phyloP scores from a whole-genome alignment of 169 alveolate genomes.

The Miamiensis avidus region DNA sequence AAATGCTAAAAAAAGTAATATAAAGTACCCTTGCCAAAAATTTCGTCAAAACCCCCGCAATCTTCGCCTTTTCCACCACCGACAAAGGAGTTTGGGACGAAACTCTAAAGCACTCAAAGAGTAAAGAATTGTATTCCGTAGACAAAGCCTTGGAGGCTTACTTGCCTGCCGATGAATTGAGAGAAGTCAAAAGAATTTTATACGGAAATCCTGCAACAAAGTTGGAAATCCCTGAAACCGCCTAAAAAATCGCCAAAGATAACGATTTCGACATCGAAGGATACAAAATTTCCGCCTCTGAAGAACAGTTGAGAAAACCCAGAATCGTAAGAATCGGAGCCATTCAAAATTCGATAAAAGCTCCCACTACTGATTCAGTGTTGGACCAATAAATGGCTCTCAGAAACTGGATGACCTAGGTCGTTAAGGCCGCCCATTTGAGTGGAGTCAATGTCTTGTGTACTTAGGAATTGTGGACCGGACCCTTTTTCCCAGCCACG shows the following conservation, averaged over 20 bases:
- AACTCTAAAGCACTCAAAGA: too few species aligned
- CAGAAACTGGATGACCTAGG: constrained; percentile 37
- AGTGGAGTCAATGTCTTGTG: constrained; percentile 53
- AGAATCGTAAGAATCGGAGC: constrained; percentile 54
- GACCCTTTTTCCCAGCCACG: constrained; percentile 53
- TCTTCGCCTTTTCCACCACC: too few species aligned
- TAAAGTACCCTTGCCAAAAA: too few species aligned
- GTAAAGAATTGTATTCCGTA: constrained; percentile 9
- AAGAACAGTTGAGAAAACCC: constrained; percentile 39
- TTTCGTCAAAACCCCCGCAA: too few species aligned
- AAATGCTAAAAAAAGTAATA: too few species aligned
- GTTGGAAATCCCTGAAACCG: constrained; percentile 15
- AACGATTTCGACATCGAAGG: constrained; percentile 39
- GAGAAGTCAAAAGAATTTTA: constrained; percentile 34
- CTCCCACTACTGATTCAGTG: constrained; percentile 47
- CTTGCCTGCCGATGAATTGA: constrained; percentile 33
- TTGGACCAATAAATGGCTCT: constrained; percentile 31
- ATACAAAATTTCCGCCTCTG: constrained; percentile 21
- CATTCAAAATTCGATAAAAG: constrained; percentile 45
- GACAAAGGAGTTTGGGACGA: too few species aligned
- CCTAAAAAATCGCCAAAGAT: constrained; percentile 29
- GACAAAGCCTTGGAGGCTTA: constrained; percentile 36
- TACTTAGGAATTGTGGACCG: constrained; percentile 43
- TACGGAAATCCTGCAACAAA: constrained; percentile 11
- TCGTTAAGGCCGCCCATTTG: constrained; percentile 45